phyloP scores from a whole-genome alignment of 176 grass and related monocot species.

The Sorghum bicolor region DNA sequence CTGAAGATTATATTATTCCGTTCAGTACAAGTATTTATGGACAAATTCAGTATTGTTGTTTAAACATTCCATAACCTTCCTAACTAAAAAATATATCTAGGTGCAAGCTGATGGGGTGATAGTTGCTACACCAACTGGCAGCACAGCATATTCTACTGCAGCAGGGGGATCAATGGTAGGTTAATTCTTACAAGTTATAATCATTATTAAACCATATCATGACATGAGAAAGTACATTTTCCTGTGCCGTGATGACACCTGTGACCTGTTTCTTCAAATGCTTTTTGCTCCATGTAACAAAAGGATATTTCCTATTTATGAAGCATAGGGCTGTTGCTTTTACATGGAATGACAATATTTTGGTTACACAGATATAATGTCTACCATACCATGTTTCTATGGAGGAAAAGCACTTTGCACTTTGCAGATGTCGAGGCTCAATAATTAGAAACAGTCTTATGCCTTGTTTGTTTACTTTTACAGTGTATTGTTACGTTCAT shows the following conservation, averaged over 20 bases:
- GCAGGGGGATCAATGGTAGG: slow-evolving; percentile 96
- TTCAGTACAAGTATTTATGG: neutral
- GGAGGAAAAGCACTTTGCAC: neutral
- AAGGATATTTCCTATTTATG: slow-evolving; percentile 3
- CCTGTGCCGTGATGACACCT: neutral
- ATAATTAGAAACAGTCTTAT: slow-evolving; percentile 13
- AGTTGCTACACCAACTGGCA: slow-evolving; percentile 96
- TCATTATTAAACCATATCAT: neutral
- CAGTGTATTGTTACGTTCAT: slow-evolving; percentile 15
- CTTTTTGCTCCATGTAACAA: neutral
- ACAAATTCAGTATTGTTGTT: slow-evolving; percentile 10
- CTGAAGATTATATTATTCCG: slow-evolving; percentile 20
- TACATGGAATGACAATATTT: neutral
- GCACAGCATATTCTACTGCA: slow-evolving; percentile 96
- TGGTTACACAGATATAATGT: neutral
- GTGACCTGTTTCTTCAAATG: slow-evolving; percentile 4
- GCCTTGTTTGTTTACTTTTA: slow-evolving; percentile 8
- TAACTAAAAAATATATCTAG: slow-evolving; percentile 53
- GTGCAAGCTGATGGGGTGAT: slow-evolving; percentile 99
- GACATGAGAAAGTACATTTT: neutral
- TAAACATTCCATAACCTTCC: neutral
- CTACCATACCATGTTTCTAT: neutral
- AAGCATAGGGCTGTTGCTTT: slow-evolving; percentile 8
- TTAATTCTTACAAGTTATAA: slow-evolving; percentile 15
- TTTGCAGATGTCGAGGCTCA: slow-evolving; percentile 1